phyloP scores from a whole-genome alignment of 148 eudicot genomes.

The Diospyros lotus region DNA sequence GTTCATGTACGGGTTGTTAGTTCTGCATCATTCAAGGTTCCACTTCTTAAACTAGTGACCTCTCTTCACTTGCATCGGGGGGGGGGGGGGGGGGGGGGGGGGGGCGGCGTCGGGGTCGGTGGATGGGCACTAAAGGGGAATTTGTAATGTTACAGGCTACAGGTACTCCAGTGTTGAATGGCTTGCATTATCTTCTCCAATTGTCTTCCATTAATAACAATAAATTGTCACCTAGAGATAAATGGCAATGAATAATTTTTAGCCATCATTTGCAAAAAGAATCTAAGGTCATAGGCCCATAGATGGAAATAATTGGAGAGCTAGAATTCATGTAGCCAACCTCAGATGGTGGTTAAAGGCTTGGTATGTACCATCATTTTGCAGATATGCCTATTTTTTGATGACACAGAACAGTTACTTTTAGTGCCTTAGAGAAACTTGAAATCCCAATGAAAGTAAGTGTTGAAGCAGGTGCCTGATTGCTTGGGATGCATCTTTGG shows the following conservation, averaged over 20 bases:
- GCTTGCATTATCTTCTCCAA: neutral
- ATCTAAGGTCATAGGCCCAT: too few relatives aligned
- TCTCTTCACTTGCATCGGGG: neutral
- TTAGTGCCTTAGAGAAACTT: neutral
- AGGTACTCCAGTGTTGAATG: neutral
- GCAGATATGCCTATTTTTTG: neutral
- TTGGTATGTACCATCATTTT: neutral
- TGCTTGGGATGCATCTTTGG: neutral
- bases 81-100: too few relatives aligned
- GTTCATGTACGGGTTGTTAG: neutral
- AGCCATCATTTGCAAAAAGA: too few relatives aligned
- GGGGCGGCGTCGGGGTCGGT: too few relatives aligned
- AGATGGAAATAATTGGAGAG: neutral
- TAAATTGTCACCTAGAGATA: neutral
- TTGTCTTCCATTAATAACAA: neutral
- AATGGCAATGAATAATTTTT: neutral
- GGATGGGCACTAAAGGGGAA: neutral
- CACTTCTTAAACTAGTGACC: neutral
- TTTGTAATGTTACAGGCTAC: neutral
- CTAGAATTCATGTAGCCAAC: neutral
- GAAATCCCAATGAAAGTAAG: neutral
- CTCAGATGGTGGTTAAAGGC: too few relatives aligned
- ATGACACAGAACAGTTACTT: neutral
- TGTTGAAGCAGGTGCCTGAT: neutral
- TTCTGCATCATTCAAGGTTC: too few relatives aligned